Conservation (phyloP, 106 monocot species). For the Triglochin maritima region DNA sequence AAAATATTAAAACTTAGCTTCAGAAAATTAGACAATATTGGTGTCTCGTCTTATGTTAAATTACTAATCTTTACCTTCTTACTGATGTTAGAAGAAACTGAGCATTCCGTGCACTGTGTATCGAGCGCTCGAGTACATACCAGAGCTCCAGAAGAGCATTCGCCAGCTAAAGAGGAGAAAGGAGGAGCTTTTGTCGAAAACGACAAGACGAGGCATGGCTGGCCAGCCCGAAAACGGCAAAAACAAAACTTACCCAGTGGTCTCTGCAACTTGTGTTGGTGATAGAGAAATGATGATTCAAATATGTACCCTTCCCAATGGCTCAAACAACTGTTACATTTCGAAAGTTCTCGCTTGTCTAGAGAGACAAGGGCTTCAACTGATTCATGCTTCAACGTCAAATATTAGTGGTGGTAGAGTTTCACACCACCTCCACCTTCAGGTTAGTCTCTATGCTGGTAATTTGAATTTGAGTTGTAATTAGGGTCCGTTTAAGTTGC, state of each 20-base stretch:
- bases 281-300: constrained; percentile 43
- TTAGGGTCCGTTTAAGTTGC: too few species aligned
- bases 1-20: too few species aligned
- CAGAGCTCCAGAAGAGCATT: constrained; percentile 54
- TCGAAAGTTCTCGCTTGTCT: constrained; percentile 29
- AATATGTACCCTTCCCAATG: constrained; percentile 19
- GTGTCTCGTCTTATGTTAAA: not conserved
- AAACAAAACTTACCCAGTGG: constrained; percentile 2
- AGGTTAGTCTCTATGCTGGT: constrained; percentile 15
- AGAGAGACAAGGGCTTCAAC: constrained; percentile 35
- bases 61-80: not conserved
- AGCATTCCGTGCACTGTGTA: constrained; percentile 54
- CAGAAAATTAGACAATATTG: too few species aligned
- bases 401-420: constrained; percentile 12
- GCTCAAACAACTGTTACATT: constrained; percentile 3
- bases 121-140: constrained; percentile 56
- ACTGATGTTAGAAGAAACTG: constrained; percentile 40
- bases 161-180: constrained; percentile 28
- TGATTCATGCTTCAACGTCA: constrained; percentile 37
- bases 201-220: not conserved
- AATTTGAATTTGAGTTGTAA: too few species aligned
- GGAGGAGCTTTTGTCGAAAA: constrained; percentile 26
- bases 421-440: constrained; percentile 47
- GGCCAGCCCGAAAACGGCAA: not conserved
- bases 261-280: constrained; percentile 31